Evolutionary conservation across 306 rosid genomes (phyloP).

Genomic region (Psophocarpus tetragonolobus): DNA sequence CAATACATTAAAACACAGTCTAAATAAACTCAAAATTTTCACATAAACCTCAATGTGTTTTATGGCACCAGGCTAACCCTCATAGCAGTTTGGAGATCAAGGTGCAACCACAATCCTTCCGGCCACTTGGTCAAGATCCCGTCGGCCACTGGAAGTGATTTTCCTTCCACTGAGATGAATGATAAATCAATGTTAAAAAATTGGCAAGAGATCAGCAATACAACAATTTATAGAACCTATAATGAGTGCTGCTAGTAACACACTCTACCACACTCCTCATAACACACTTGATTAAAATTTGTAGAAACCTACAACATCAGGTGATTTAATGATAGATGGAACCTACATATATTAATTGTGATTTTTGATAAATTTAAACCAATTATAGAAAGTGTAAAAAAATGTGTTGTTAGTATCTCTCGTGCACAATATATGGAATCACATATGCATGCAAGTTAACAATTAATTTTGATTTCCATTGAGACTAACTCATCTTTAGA

Average conservation of each 20-base stretch:
- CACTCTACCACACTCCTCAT: too few relatives aligned
- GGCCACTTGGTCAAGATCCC: conserved; percentile 48
- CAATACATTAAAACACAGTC: conserved; percentile 16
- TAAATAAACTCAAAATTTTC: conserved; percentile 36
- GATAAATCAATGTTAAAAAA: background rate
- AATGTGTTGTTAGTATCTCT: too few relatives aligned
- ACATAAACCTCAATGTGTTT: conserved; percentile 13
- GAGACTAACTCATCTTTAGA: background rate
- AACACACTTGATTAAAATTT: too few relatives aligned
- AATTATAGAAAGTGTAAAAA: too few relatives aligned
- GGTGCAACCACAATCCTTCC: conserved; percentile 43
- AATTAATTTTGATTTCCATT: background rate
- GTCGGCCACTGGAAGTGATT: conserved; percentile 43
- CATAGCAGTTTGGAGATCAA: conserved; percentile 17
- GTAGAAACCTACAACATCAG: too few relatives aligned
- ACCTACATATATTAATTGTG: too few relatives aligned
- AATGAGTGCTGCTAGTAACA: too few relatives aligned
- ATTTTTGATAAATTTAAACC: too few relatives aligned
- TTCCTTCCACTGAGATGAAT: conserved; percentile 40
- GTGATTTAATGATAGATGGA: too few relatives aligned
- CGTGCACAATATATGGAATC: background rate
- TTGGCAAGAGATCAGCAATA: too few relatives aligned
- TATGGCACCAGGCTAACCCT: background rate
- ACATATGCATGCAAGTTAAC: background rate
- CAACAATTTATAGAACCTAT: too few relatives aligned